These are phyloP conservation scores for Ilyonectria mors-panacis DNA, from an alignment of 2,329 filamentous ascomycete genomes.

Conservation along the genomic window DNA sequence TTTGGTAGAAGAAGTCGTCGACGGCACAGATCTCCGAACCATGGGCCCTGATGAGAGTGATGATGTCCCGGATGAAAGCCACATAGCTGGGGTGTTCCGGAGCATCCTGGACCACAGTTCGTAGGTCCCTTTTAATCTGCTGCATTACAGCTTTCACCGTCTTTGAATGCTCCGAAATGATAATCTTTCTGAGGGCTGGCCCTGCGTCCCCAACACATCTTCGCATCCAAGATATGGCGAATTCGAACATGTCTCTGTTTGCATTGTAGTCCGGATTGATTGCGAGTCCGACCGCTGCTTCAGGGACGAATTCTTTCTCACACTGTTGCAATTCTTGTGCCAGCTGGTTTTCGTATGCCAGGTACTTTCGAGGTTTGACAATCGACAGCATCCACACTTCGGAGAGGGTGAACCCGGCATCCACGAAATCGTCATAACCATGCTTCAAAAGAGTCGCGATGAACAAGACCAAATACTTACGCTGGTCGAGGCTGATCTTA, in stretches of 20 bases:
- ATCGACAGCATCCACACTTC: constrained; percentile 69
- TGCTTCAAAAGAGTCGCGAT: constrained; percentile 64
- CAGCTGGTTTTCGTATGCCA: constrained; percentile 66
- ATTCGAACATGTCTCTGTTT: constrained; percentile 65
- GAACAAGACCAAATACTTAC: constrained; percentile 67
- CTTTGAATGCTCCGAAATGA: constrained; percentile 59
- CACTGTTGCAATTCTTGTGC: constrained; percentile 62
- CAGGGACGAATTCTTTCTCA: constrained; percentile 60
- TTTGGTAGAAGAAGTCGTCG: constrained; percentile 70
- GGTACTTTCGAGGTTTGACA: constrained; percentile 62
- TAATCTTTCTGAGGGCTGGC: constrained; percentile 51
- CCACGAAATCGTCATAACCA: constrained; percentile 62
- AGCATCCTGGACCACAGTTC: constrained; percentile 52
- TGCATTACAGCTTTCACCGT: constrained; percentile 66
- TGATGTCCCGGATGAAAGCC: constrained; percentile 65
- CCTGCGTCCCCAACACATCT: constrained; percentile 59
- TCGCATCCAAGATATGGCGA: constrained; percentile 66
- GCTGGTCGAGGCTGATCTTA: constrained; percentile 57
- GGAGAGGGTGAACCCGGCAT: constrained; percentile 61
- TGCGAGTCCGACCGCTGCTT: constrained; percentile 54
- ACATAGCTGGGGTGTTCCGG: constrained; percentile 64
- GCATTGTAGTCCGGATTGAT: constrained; percentile 63
- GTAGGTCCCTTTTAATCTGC: constrained; percentile 67
- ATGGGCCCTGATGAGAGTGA: constrained; percentile 69
- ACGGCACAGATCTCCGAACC: constrained; percentile 67